Base-by-base conservation (phyloP, 2,329 filamentous ascomycete species). In the Colletotrichum graminicola region DNA sequence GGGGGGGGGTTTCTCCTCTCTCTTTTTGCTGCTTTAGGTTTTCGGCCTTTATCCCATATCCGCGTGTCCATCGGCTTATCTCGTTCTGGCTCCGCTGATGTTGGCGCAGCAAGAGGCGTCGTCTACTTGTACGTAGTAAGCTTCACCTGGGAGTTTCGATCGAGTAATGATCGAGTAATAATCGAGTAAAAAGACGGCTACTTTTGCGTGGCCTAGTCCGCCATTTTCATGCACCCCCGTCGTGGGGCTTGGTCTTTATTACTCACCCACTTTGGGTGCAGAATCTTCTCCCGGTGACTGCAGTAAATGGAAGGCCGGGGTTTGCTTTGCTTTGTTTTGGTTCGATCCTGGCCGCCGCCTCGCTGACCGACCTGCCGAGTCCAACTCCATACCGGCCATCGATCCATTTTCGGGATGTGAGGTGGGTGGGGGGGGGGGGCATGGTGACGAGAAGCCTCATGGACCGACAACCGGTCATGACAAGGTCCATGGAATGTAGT, bases 161-260 rank as follows among this genome's bases (percentile, higher is more conserved):
- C 82, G 83, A 84, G 82, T 84, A 84, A 84, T 75, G 59, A 81
- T 83, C 80, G 81, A 82, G 41, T 43, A 43, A 18, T 34, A 34
- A 34, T 34, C 34, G 34, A 34, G 81, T 83, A 83, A 83, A 77
- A 62, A 59, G 41, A 63, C 23, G 36, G 52, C 47, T 57, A 5
- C 29, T 62, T 57, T 41, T 26, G 72, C 52, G 23, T 23, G 21
- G 32, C 57, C 45, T 57, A 63, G 45, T 60, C 64, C 63, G 63
- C 66, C 41, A 47, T n/a, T 43, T 16, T 49, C 29, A 62, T 62
- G 59, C 59, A 45, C 59, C 59, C 12, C 39, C n/a, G 32, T n/a
- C 59, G 32, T 14, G n/a, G 41, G 16, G 18, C 51, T 26, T 62
- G 21, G 59, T 49, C 29, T 62, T 12, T 16, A n/a, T 11, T 8